Evolutionary conservation across 345 rosid species (phyloP), one percentile per base, ranked within the genome.

Genomic region (Physaria fendleri): DNA sequence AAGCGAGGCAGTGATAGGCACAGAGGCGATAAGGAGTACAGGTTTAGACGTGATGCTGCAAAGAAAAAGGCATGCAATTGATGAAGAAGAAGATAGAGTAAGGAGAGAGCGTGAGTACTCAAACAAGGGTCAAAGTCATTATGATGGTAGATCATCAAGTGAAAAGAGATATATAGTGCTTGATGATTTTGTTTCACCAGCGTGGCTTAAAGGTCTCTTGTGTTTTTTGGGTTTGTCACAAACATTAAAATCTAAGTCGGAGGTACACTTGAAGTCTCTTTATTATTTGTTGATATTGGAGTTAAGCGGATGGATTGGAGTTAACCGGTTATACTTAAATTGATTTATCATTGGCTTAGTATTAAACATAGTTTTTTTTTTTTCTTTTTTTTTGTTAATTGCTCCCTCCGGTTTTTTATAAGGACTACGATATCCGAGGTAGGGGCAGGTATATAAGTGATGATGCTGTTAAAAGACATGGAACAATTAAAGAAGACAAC

Each of bases 1-100:
- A 61, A n/a, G 56, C 57, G 22, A 54, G 18, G 69, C 14, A 62
- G 74, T 46, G 62, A 66, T 56, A 78, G 74, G 62, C 77, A 51
- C 66, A 69, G 47, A 58, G 54, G 59, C n/a, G 65, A 63, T 23
- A 56, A 62, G 39, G 82, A 69, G 33, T 83, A 78, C 23, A 69
- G 34, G 47, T 60, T 2, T 2, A 60, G 73, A 68, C 55, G 34
- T 32, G 72, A 49, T 22, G 59, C 8, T n/a, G n/a, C n/a, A n/a
- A n/a, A n/a, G n/a, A n/a, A n/a, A n/a, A 21, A 58, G 68, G 45
- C 69, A 60, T 28, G 72, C 53, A 40, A 68, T 38, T 6, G 25
- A 17, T 44, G 73, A 65, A 73, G 74, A 39, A 8, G 51, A 16
- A 16, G 73, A 61, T 7, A 21, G 49, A 68, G 61, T 32, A 44